Evolutionary conservation across 2,329 filamentous ascomycete species (phyloP).

Genomic region (Penicillium rolfsii): DNA sequence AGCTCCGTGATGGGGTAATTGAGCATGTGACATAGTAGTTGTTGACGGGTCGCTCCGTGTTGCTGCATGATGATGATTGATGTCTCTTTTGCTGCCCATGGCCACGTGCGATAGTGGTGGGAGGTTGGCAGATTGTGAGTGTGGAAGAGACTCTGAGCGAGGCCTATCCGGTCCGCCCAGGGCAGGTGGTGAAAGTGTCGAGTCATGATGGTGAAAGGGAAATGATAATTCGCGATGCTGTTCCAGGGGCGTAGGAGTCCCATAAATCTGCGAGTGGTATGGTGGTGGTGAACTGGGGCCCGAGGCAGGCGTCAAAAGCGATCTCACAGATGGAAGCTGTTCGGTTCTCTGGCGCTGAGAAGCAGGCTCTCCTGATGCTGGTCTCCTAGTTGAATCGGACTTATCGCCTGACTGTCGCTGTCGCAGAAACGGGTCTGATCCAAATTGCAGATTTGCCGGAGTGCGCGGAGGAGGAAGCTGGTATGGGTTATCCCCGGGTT

Average conservation of each 20-base stretch:
- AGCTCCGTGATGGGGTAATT: conserved; percentile 22
- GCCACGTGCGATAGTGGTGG: conserved; percentile 40
- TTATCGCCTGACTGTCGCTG: conserved; percentile 32
- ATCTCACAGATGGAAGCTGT: conserved; percentile 46
- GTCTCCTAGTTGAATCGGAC: conserved; percentile 25
- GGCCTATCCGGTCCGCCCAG: conserved; percentile 23
- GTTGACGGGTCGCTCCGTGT: conserved; percentile 26
- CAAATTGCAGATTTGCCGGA: conserved; percentile 40
- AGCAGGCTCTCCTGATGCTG: conserved; percentile 16
- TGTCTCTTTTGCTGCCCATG: conserved; percentile 27
- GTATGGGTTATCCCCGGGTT: conserved; percentile 39
- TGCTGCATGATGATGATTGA: conserved; percentile 24
- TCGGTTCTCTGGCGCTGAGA: conserved; percentile 28
- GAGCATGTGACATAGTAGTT: conserved; percentile 25
- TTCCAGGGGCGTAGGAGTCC: conserved; percentile 20
- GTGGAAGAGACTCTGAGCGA: conserved; percentile 26
- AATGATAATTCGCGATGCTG: conserved; percentile 26
- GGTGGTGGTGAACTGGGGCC: conserved; percentile 36
- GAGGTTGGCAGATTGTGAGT: conserved; percentile 28
- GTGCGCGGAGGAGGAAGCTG: conserved; percentile 46
- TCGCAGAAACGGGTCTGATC: conserved; percentile 38
- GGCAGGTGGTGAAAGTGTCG: conserved; percentile 18
- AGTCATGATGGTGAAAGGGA: conserved; percentile 29
- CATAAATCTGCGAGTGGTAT: conserved; percentile 30
- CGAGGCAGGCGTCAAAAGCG: conserved; percentile 42